phyloP scores from a whole-genome alignment of 129 eudicot species.

The Heracleum sosnowskyi region DNA sequence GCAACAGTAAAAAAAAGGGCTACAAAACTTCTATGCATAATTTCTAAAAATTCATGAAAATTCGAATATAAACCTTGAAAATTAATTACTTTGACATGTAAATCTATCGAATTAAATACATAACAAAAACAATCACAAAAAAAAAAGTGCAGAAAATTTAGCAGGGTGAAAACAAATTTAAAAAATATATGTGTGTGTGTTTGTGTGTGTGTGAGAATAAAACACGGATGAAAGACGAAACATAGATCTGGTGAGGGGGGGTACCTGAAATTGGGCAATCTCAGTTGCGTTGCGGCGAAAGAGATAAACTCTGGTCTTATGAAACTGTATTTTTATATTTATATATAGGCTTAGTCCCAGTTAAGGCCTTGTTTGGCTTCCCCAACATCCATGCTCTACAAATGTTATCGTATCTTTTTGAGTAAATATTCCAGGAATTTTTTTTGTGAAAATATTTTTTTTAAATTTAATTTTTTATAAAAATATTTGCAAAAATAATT shows the following conservation, averaged over 20 bases:
- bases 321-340: not conserved
- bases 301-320: not conserved
- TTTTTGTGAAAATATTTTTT: too few species aligned
- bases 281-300: constrained; percentile 4
- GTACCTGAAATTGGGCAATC: not conserved
- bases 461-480: too few species aligned
- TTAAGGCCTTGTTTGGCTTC: not conserved
- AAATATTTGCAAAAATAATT: too few species aligned
- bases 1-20: not conserved
- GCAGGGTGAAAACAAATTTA: not conserved
- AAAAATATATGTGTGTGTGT: not conserved
- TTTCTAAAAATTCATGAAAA: not conserved
- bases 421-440: too few species aligned
- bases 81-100: not conserved
- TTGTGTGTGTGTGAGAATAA: not conserved
- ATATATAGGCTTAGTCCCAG: not conserved
- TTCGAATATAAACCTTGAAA: not conserved
- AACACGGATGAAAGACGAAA: too few species aligned
- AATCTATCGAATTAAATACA: not conserved
- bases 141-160: not conserved
- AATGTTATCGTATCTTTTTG: too few species aligned
- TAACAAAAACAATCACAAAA: not conserved
- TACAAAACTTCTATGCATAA: too few species aligned
- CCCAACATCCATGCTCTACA: too few species aligned
- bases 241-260: not conserved